Evolutionary conservation across 495 filamentous ascomycete species (phyloP).

Genomic region (Aspergillus haitiensis): DNA sequence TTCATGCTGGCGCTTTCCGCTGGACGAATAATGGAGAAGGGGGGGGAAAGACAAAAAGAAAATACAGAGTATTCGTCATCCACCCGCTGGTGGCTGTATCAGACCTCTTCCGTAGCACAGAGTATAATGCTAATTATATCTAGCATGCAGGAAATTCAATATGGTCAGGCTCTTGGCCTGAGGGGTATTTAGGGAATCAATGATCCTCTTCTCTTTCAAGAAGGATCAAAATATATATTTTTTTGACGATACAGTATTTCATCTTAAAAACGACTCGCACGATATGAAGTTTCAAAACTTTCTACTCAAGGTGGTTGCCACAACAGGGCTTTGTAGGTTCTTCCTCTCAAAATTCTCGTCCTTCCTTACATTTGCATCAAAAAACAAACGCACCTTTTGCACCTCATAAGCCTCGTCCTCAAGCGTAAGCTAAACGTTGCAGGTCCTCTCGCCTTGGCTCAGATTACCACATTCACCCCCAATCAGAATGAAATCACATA

Average conservation of each 20-base stretch:
- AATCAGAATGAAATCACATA: slow-evolving; percentile 31
- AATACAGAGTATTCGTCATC: not conserved
- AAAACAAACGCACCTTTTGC: not conserved
- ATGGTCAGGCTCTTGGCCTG: not conserved
- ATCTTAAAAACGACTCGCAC: not conserved
- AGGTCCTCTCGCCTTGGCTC: slow-evolving; percentile 24
- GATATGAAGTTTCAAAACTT: slow-evolving; percentile 8
- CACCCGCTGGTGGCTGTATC: not conserved
- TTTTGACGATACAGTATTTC: not conserved
- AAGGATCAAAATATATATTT: not conserved
- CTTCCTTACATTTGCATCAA: not conserved
- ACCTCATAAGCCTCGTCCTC: not conserved
- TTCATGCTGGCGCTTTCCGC: not conserved
- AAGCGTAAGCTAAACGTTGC: not conserved
- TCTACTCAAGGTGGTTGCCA: not conserved
- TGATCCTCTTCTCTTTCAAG: not conserved
- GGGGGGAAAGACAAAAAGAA: not conserved
- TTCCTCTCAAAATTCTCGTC: not conserved
- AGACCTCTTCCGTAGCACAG: not conserved
- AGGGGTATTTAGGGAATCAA: too few relatives aligned
- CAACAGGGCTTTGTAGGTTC: slow-evolving; percentile 11
- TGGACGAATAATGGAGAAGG: too few relatives aligned
- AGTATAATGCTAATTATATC: too few relatives aligned
- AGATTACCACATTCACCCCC: slow-evolving; percentile 32
- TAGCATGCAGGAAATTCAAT: not conserved